These are phyloP conservation scores for Tylopilus rubrobrunneus DNA, from an alignment of 768 basidiomycete genomes.

Conservation along the genomic window DNA sequence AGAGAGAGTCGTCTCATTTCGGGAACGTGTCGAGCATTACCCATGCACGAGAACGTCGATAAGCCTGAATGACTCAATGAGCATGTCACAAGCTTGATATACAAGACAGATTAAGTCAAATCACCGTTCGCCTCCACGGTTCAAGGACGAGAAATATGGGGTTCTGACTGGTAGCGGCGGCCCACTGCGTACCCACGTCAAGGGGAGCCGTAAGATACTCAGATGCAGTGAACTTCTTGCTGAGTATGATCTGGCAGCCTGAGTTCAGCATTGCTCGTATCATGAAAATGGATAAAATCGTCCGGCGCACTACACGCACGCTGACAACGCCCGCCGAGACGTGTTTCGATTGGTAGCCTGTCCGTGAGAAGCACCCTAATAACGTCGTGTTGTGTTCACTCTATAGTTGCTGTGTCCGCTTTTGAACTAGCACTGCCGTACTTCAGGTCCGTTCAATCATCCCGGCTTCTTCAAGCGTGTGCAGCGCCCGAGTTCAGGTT, in stretches of 20 bases:
- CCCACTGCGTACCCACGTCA: constrained; percentile 7
- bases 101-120: background rate
- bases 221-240: background rate
- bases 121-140: background rate
- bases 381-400: background rate
- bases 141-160: background rate
- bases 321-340: background rate
- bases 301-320: background rate
- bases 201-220: background rate
- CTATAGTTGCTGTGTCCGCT: too few species aligned
- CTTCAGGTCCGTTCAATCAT: background rate
- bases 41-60: background rate
- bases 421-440: background rate
- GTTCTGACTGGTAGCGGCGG: background rate
- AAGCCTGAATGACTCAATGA: background rate
- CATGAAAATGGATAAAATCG: constrained; percentile 1
- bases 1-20: background rate
- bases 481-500: constrained; percentile 1
- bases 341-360: background rate
- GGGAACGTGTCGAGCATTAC: background rate
- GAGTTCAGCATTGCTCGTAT: background rate
- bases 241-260: constrained; percentile 5
- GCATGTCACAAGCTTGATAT: background rate
- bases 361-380: constrained; percentile 15
- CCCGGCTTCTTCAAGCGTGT: background rate